Base-by-base conservation (phyloP, 2,329 filamentous ascomycete species). In the Fusarium camptoceras region DNA sequence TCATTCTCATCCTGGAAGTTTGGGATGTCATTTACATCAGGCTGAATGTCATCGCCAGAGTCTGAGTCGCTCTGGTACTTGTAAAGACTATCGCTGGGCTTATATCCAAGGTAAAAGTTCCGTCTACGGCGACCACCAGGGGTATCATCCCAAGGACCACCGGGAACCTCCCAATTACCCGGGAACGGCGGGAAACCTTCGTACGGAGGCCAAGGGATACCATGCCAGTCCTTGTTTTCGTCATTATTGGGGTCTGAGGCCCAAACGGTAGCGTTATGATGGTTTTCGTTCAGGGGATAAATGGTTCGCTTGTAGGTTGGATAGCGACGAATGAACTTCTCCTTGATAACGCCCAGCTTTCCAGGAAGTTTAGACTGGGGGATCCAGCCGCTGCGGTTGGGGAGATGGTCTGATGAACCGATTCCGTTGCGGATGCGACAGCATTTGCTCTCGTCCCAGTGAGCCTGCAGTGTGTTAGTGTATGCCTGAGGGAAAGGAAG, bases 341-440 rank as follows among this genome's bases (percentile, higher is more conserved):
- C 61, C 49, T 75, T 78, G 31, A 78, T 50, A 3, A 39, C 11
- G 15, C 58, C 55, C 6, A 76, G 53, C 2, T 56, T 46, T 22
- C 55, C 63, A 8, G 64, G 72, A 10, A 77, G 51, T 16, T 68
- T 50, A 5, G 37, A 51, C 3, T 48, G 59, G 9, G 61, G 66
- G 20, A 80, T 75, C 77, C 78, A 80, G 22, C 78, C 78, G 18
- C 76, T 78, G 34, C 72, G 74, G 63, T 80, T 80, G 16, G 78
- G 79, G 14, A 80, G 67, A 14, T 54, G 39, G 1, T 65, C 11
- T 2, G 30, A 16, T 2, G 25, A 58, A 3, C 77, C 76, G 3
- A 63, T 34, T 1, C 62, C 74, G 20, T 72, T 76, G 15, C 73
- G 72, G 42, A 79, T 79, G 8, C 60, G 55, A 34, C 77, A 79